phyloP scores from a whole-genome alignment of 352 stramenopile species.

The Thalassiosira exigua region DNA sequence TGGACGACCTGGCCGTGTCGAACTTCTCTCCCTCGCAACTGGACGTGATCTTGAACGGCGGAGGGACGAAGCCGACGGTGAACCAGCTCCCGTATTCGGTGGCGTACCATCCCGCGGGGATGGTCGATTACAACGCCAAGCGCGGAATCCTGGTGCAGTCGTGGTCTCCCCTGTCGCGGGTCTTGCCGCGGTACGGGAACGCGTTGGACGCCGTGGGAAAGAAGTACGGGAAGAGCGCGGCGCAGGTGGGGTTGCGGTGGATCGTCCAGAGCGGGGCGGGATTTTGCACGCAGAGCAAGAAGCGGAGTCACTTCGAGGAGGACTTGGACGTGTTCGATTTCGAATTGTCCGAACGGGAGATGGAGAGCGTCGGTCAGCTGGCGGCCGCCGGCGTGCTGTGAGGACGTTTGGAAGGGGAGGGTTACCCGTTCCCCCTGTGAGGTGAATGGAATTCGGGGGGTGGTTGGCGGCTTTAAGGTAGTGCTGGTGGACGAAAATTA shows the following conservation, averaged over 20 bases:
- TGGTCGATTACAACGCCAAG: slow-evolving; percentile 67
- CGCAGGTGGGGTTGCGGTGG: slow-evolving; percentile 78
- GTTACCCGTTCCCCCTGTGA: no score
- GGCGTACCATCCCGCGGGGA: slow-evolving; percentile 64
- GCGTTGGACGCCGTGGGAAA: slow-evolving; percentile 67
- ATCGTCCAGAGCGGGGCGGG: slow-evolving; percentile 73
- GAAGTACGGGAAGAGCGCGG: slow-evolving; percentile 70
- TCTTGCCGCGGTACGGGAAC: slow-evolving; percentile 56
- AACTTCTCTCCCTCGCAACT: slow-evolving; percentile 77
- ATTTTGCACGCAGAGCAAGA: slow-evolving; percentile 76
- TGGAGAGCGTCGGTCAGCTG: slow-evolving; percentile 40
- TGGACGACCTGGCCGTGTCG: slow-evolving; percentile 69
- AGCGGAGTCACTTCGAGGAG: slow-evolving; percentile 56
- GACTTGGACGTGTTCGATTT: slow-evolving; percentile 70
- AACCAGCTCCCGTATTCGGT: slow-evolving; percentile 79
- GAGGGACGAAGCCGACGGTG: slow-evolving; percentile 66
- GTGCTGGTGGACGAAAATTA: no score
- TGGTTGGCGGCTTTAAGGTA: no score
- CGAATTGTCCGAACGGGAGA: slow-evolving; percentile 47
- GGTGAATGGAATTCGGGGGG: no score
- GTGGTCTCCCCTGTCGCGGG: slow-evolving; percentile 70
- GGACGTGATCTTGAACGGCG: slow-evolving; percentile 65
- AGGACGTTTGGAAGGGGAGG: no score
- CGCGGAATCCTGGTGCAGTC: slow-evolving; percentile 76
- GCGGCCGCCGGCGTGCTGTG: no score